Evolutionary conservation across 192 early-diverging fungal genomes (phyloP).

Genomic region (Entomortierella beljakovae): DNA sequence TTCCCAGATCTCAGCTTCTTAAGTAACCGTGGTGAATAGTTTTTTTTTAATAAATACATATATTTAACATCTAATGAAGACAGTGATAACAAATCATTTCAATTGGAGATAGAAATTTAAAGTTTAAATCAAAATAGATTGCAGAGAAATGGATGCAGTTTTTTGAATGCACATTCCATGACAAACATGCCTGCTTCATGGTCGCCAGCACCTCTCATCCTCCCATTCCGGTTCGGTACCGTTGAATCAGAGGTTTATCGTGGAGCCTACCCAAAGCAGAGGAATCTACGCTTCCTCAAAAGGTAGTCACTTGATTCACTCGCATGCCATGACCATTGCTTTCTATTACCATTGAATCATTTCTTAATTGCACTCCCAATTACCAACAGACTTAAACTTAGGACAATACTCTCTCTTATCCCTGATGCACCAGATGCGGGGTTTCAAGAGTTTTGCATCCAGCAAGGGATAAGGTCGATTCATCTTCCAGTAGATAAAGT

Average conservation of each 20-base stretch:
- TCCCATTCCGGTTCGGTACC: constrained; percentile 87
- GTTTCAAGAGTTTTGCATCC: constrained; percentile 72
- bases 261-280: constrained; percentile 89
- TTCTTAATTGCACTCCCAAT: background rate
- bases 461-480: constrained; percentile 72
- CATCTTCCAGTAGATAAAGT: constrained; percentile 82
- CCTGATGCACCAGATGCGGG: constrained; percentile 75
- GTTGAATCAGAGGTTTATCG: constrained; percentile 89
- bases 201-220: constrained; percentile 65
- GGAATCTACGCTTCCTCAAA: constrained; percentile 88
- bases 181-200: constrained; percentile 46
- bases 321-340: background rate
- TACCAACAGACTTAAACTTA: constrained; percentile 67
- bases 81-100: no score
- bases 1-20: no score
- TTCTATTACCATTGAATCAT: background rate
- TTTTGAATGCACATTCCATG: background rate
- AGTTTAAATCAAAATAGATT: no score
- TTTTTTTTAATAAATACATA: no score
- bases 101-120: no score
- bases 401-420: constrained; percentile 88
- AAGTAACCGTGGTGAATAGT: no score
- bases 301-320: constrained; percentile 50
- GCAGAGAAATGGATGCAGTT: no score
- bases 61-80: no score